A percentile compares a stretch with the other conserved stretches of the same genome.
These are phyloP conservation scores for Babesia ovata DNA, from an alignment of 169 alveolate genomes.

Conservation along the genomic window DNA sequence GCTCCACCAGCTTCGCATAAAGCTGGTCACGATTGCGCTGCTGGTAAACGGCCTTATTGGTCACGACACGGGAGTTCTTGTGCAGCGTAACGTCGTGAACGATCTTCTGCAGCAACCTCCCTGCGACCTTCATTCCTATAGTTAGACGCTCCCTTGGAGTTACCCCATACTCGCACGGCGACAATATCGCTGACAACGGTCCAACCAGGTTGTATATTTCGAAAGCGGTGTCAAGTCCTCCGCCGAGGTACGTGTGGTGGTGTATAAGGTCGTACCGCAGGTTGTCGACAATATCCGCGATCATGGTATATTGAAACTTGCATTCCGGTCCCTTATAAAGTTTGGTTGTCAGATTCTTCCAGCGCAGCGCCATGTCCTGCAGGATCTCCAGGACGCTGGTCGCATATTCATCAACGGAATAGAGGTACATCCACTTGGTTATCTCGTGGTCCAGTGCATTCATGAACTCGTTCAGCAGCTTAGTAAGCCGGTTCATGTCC, in stretches of 20 bases:
- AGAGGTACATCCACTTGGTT: conserved; percentile 73
- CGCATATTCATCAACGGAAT: conserved; percentile 77
- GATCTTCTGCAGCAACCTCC: conserved; percentile 75
- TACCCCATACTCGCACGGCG: conserved; percentile 83
- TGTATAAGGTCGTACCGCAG: conserved; percentile 84
- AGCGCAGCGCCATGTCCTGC: conserved; percentile 65
- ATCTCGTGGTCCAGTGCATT: conserved; percentile 69
- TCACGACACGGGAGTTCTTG: conserved; percentile 19
- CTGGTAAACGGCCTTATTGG: conserved; percentile 20
- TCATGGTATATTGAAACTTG: conserved; percentile 79
- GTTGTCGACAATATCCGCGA: conserved; percentile 85
- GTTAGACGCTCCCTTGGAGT: conserved; percentile 76
- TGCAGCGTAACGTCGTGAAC: conserved; percentile 80
- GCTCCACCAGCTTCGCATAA: conserved; percentile 48
- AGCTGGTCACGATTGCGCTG: conserved; percentile 49
- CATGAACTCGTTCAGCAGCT: conserved; percentile 69
- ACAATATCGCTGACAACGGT: conserved; percentile 70
- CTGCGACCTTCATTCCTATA: conserved; percentile 81
- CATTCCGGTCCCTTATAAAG: conserved; percentile 35
- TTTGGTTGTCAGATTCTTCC: conserved; percentile 69
- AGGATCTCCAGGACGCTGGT: conserved; percentile 69
- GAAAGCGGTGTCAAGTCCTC: conserved; percentile 76
- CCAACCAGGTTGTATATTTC: conserved; percentile 73
- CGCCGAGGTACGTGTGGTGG: conserved; percentile 77
- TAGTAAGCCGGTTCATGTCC: conserved; percentile 44